Evolutionary conservation across 768 basidiomycete species (phyloP).

Genomic region (Russula abietina): DNA sequence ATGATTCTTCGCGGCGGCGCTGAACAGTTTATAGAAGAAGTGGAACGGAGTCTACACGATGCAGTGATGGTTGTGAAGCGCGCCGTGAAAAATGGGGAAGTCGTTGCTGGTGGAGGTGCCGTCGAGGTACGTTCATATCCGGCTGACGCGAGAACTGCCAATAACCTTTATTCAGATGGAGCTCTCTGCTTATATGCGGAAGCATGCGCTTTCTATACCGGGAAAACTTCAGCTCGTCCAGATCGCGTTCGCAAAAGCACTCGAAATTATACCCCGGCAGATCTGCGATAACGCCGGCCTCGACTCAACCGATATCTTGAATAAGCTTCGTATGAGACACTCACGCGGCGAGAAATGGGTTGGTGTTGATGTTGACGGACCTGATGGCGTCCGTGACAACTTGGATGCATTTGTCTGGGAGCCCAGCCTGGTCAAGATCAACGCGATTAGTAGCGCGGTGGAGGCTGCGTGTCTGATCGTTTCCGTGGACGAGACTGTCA

Average conservation of each 20-base stretch:
- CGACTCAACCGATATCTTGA: slow-evolving; percentile 94
- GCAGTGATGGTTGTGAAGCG: slow-evolving; percentile 99
- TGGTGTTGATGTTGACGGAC: slow-evolving; percentile 91
- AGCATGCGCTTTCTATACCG: slow-evolving; percentile 85
- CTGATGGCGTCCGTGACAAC: slow-evolving; percentile 87
- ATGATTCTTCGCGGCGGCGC: slow-evolving; percentile 92
- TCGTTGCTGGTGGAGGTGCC: slow-evolving; percentile 97
- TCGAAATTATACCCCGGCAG: slow-evolving; percentile 96
- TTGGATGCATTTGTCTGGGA: slow-evolving; percentile 99
- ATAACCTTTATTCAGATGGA: slow-evolving; percentile 66
- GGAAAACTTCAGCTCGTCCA: slow-evolving; percentile 94
- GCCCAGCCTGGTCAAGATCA: slow-evolving; percentile 89
- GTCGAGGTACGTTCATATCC: slow-evolving; percentile 61
- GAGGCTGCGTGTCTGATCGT: slow-evolving; percentile 96
- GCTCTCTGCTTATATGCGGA: slow-evolving; percentile 87
- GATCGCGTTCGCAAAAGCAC: slow-evolving; percentile 91
- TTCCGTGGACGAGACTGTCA: slow-evolving; percentile 95
- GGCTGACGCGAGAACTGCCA: background rate
- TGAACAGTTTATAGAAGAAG: slow-evolving; percentile 98
- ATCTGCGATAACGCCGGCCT: slow-evolving; percentile 98
- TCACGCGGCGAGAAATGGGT: slow-evolving; percentile 84
- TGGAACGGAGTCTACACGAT: slow-evolving; percentile 94
- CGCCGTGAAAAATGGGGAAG: slow-evolving; percentile 89
- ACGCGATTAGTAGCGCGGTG: slow-evolving; percentile 90
- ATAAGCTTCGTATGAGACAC: slow-evolving; percentile 96